A percentile compares a stretch with the other conserved stretches of the same genome.
These are phyloP conservation scores for Diddensiella transvaalensis DNA, from an alignment of 805 yeast genomes.

Conservation along the genomic window DNA sequence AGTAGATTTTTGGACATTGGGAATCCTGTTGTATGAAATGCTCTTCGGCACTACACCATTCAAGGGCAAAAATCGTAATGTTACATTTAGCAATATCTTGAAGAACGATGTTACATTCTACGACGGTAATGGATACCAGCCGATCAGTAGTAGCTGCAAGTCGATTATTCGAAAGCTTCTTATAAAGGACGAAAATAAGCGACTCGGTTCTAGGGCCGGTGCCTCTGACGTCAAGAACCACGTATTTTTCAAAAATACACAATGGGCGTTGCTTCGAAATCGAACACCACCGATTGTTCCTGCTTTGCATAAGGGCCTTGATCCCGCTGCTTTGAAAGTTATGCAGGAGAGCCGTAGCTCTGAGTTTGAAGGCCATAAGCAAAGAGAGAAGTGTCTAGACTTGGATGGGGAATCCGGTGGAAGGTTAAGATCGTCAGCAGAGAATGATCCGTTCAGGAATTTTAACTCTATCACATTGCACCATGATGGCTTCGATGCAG, in stretches of 20 bases:
- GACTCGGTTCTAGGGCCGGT: slow-evolving; percentile 89
- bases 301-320: slow-evolving; percentile 56
- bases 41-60: slow-evolving; percentile 94
- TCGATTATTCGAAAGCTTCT: slow-evolving; percentile 74
- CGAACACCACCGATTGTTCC: slow-evolving; percentile 97
- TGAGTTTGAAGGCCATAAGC: slow-evolving; percentile 20
- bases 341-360: slow-evolving; percentile 32
- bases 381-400: slow-evolving; percentile 2
- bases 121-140: slow-evolving; percentile 49
- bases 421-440: slow-evolving; percentile 13
- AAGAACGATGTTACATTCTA: slow-evolving; percentile 80
- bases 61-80: slow-evolving; percentile 84
- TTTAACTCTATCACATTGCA: slow-evolving; percentile 85
- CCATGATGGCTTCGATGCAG: slow-evolving; percentile 55
- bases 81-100: slow-evolving; percentile 82
- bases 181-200: slow-evolving; percentile 81
- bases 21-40: slow-evolving; percentile 92
- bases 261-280: slow-evolving; percentile 93
- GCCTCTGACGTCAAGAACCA: slow-evolving; percentile 93
- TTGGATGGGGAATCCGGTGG: slow-evolving; percentile 28
- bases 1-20: slow-evolving; percentile 99
- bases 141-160: slow-evolving; percentile 71
- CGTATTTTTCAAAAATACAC: slow-evolving; percentile 83
- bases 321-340: slow-evolving; percentile 36
- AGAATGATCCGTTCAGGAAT: slow-evolving; percentile 74